These are phyloP conservation scores for Beauveria caledonica DNA, from an alignment of 2,329 filamentous ascomycete species.

Conservation along the genomic window DNA sequence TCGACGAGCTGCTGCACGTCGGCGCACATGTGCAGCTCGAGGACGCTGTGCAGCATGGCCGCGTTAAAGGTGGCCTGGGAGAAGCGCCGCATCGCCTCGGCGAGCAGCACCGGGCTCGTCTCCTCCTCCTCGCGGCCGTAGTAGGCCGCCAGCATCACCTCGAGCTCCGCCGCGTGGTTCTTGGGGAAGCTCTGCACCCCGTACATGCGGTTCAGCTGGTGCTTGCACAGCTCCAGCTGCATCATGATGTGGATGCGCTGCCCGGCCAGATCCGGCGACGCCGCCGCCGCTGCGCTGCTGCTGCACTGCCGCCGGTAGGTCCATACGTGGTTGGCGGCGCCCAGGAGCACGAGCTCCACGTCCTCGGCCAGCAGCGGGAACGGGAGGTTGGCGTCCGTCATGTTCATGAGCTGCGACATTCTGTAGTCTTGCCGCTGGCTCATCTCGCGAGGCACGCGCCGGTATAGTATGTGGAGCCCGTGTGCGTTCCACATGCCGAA, in stretches of 20 bases:
- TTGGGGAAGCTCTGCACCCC: slow-evolving; percentile 1
- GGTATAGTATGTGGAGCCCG: slow-evolving; percentile 29
- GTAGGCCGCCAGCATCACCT: neutral
- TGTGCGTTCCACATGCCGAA: slow-evolving; percentile 29
- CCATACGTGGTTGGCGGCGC: slow-evolving; percentile 24
- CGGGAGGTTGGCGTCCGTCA: slow-evolving; percentile 19
- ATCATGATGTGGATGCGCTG: slow-evolving; percentile 14
- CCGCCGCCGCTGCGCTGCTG: slow-evolving; percentile 10
- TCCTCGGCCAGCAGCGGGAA: slow-evolving; percentile 26
- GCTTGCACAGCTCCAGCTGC: slow-evolving; percentile 21
- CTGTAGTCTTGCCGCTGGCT: slow-evolving; percentile 21
- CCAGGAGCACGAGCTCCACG: slow-evolving; percentile 25
- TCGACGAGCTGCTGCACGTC: slow-evolving; percentile 9
- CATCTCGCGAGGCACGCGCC: slow-evolving; percentile 25
- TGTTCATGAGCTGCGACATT: slow-evolving; percentile 23
- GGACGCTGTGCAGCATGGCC: neutral
- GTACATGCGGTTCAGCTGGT: slow-evolving; percentile 17
- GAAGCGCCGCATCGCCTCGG: slow-evolving; percentile 9
- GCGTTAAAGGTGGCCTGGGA: neutral
- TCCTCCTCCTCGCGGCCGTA: slow-evolving; percentile 9
- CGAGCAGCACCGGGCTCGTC: slow-evolving; percentile 2
- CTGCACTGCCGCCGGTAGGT: slow-evolving; percentile 16
- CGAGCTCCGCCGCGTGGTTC: neutral
- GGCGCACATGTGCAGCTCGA: slow-evolving; percentile 6
- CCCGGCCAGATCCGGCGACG: slow-evolving; percentile 10